Percentiles rank a stretch among this genome's conserved stretches.
Evolutionary conservation across 257 asterid species (phyloP).

Genomic region (Eustoma russellianum): DNA sequence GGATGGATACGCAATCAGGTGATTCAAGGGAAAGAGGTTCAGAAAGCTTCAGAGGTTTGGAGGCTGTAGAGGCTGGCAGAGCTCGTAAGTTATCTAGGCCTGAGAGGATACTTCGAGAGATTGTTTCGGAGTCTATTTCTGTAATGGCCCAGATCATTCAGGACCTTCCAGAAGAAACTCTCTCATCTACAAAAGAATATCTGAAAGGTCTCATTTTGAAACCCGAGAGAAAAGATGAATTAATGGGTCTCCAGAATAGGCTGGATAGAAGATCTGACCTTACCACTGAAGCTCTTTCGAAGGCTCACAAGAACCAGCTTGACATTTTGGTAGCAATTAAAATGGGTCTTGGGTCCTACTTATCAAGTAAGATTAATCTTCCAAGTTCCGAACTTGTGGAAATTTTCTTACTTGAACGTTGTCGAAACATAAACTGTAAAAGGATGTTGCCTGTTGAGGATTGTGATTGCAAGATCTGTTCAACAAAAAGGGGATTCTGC

Average conservation of each 20-base stretch:
- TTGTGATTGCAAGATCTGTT: conserved; percentile 86
- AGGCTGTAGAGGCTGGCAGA: conserved; percentile 36
- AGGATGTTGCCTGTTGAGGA: conserved; percentile 66
- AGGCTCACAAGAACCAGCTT: conserved; percentile 66
- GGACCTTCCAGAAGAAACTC: conserved; percentile 57
- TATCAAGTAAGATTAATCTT: conserved; percentile 33
- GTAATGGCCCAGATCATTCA: conserved; percentile 60
- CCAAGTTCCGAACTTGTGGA: conserved; percentile 56
- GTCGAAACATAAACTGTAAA: conserved; percentile 68
- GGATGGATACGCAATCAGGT: conserved; percentile 44
- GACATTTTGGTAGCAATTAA: conserved; percentile 65
- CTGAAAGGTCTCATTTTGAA: conserved; percentile 38
- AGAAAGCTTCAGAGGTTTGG: conserved; percentile 34
- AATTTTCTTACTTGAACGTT: conserved; percentile 65
- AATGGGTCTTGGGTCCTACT: conserved; percentile 52
- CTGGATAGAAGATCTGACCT: conserved; percentile 80
- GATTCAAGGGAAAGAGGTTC: conserved; percentile 48
- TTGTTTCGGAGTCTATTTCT: conserved; percentile 57
- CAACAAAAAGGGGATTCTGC: conserved; percentile 73
- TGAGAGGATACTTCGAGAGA: conserved; percentile 62
- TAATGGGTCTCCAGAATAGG: conserved; percentile 46
- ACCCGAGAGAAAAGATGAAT: conserved; percentile 53
- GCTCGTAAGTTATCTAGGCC: conserved; percentile 40
- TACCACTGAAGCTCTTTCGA: conserved; percentile 54
- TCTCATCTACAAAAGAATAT: conserved; percentile 59